Base-by-base conservation (phyloP, 2,329 filamentous ascomycete genomes). In the Metarhizium robertsii region DNA sequence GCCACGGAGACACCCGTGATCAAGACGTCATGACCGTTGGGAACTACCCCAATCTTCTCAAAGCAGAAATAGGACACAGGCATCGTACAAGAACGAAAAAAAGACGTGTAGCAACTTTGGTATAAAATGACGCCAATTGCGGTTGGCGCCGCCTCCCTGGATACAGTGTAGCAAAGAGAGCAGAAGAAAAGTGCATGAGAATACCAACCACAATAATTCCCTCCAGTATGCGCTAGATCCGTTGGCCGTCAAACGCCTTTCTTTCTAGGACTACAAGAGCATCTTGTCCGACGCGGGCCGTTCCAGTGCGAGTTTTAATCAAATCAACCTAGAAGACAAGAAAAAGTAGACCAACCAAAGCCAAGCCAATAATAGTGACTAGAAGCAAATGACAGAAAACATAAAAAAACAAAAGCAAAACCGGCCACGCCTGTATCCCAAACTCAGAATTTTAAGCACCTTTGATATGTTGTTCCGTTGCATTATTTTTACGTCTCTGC, bases 361-460 rank as follows among this genome's bases (percentile, higher is more conserved):
- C 38, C 13, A 45, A 16, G 18, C 7, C 16, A 45, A 45, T 16
- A 2, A 20, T 25, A 50, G 3, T 13, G 48, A 45, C 42, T 36
- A 32, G 34, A 42, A n/a, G n/a, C 43, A 18, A 48, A 50, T 25
- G 25, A 53, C 40, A 46, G 13, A 46, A 46, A 11, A 25, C 25
- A 25, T 7, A 14, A 20, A 7, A 36, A 38, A 18, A 53, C 11
- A 36, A 18, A 38, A 46, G 53, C 38, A 34, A 45, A 56, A 54
- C 30, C 56, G 42, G 47, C 38, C 45, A 5, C 50, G 45, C 50
- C 48, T 55, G 48, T 55, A 55, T 55, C 25, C 46, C 34, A 10
- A 30, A 32, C 6, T 51, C 50, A 50, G 36, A 13, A 11, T 40
- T 55, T 55, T 53, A 49, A 52, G 52, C 48, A 57, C 55, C 52